phyloP scores from a whole-genome alignment of 2,329 filamentous ascomycete genomes.

The Cercospora sp. region DNA sequence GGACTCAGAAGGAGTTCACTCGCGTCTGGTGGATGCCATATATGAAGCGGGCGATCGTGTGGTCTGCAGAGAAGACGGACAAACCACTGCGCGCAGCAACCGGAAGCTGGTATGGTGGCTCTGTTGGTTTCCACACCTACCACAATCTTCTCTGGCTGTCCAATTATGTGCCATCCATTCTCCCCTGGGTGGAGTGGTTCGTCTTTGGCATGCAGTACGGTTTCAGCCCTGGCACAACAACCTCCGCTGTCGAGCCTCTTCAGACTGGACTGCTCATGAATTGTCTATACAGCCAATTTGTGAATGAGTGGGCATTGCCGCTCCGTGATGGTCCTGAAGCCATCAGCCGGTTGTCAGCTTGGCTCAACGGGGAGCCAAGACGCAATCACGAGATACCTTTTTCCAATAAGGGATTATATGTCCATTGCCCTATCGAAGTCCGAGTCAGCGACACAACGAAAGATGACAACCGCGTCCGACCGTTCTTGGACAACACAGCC shows the following conservation, averaged over 20 bases:
- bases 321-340: conserved; percentile 84
- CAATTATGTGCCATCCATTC: conserved; percentile 72
- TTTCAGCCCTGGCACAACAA: conserved; percentile 68
- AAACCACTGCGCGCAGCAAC: conserved; percentile 61
- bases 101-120: conserved; percentile 75
- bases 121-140: conserved; percentile 83
- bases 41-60: conserved; percentile 80
- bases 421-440: conserved; percentile 92
- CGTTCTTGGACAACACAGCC: conserved; percentile 72
- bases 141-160: conserved; percentile 83
- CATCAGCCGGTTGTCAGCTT: conserved; percentile 76
- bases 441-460: conserved; percentile 70
- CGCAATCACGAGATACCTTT: conserved; percentile 70
- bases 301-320: conserved; percentile 97
- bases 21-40: conserved; percentile 98
- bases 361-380: conserved; percentile 76
- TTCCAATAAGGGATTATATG: conserved; percentile 73
- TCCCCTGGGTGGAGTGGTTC: conserved; percentile 92
- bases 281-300: conserved; percentile 96
- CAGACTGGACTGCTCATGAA: conserved; percentile 87
- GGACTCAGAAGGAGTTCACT: conserved; percentile 84
- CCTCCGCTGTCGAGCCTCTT: conserved; percentile 75
- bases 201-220: conserved; percentile 98
- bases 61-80: conserved; percentile 78
- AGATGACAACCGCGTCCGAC: conserved; percentile 51